These are phyloP conservation scores for Cinnamomum micranthum DNA, from an alignment of 164 flowering plant genomes.

Conservation along the genomic window DNA sequence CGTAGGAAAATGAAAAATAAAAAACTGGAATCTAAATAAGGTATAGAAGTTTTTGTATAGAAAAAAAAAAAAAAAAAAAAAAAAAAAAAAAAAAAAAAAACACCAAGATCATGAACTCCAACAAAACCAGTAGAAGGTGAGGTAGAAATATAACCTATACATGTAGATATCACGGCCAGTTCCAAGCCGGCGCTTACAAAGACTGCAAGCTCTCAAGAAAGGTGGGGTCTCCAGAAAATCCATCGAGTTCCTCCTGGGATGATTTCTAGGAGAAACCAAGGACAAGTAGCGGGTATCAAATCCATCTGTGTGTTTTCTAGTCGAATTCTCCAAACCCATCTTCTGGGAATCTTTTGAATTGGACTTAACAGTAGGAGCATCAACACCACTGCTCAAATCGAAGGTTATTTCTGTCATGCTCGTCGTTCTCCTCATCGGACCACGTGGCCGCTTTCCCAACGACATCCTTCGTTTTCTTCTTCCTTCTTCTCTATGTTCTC, in stretches of 20 bases:
- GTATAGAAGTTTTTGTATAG: neutral
- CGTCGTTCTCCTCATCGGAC: constrained; percentile 56
- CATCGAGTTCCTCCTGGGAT: constrained; percentile 22
- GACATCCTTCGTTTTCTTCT: constrained; percentile 25
- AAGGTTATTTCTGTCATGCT: constrained; percentile 59
- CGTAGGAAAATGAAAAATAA: too few relatives aligned
- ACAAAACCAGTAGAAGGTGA: neutral
- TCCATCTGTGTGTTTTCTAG: neutral
- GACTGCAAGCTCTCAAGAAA: constrained; percentile 53
- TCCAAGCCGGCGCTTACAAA: constrained; percentile 58
- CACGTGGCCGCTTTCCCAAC: constrained; percentile 66
- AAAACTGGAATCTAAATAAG: too few relatives aligned
- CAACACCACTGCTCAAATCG: constrained; percentile 29
- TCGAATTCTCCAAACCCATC: neutral
- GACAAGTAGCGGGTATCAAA: constrained; percentile 25
- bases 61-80: too few relatives aligned
- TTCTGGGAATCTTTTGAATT: neutral
- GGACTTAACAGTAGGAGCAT: neutral
- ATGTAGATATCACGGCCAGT: constrained; percentile 71
- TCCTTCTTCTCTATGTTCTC: neutral
- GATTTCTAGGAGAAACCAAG: constrained; percentile 29
- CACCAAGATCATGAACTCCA: neutral
- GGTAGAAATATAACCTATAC: constrained; percentile 42
- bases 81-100: too few relatives aligned
- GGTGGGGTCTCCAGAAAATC: constrained; percentile 39